Evolutionary conservation across 805 yeast species (phyloP), one percentile per base, ranked within the genome.

Genomic region (Zygotorulaspora danielsina): DNA sequence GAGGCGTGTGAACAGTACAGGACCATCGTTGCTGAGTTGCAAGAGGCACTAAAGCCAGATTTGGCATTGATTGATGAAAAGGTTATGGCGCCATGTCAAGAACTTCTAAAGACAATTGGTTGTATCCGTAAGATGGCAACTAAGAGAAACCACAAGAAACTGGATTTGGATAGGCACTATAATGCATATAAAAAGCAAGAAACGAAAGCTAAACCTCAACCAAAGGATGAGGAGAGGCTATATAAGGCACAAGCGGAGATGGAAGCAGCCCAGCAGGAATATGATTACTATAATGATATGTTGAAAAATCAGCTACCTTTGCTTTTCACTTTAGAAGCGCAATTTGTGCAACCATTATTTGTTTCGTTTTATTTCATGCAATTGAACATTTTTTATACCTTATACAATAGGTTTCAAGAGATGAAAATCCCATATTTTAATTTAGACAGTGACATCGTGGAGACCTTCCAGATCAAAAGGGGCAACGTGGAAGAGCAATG

Each of bases 341-440:
- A 88, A 55, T 87, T 93, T 60, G 89, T 93, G 59, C 82, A 80
- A 58, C 98, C 98, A 13, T 71, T 93, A 54, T 93, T 93, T 67
- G 93, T 90, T 54, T 82, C 94, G 39, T 81, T 93, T 64, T 93
- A 93, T 67, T 93, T 79, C 72, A 93, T 93, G 97, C 98, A 93
- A 70, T 76, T 93, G 70, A 93, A 93, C 69, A 87, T 93, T 42
- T 93, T 89, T 65, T 93, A 93, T 73, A 88, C 96, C 1, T 71
- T 93, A 46, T 89, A 85, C 70, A 82, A 75, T 58, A 77, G 84
- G 54, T 85, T 90, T 86, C 96, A 90, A 66, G 95, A 86, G 59
- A 80, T 90, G 84, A 88, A 93, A 68, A 93, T 93, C 50, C 96
- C 97, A 11, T 93, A 93, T 67, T 93, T 93, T 65, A 95, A 93